Base-by-base conservation (phyloP, 1,139 yeast species). In the Diutina pseudorugosa region DNA sequence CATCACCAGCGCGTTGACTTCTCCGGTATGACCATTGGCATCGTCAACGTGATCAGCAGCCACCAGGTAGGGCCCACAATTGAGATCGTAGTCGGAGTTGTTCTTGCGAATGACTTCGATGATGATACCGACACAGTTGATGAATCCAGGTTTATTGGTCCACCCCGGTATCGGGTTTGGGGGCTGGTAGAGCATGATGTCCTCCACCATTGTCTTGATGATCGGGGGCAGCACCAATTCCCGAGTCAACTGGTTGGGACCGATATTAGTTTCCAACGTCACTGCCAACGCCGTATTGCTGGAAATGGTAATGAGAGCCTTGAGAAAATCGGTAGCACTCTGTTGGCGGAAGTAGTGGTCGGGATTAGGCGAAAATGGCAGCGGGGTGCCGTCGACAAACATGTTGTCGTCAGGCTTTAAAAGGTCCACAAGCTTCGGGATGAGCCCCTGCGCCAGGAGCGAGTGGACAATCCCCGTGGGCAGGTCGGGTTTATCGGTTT, bases 241-340 rank as follows among this genome's bases (percentile, higher is more conserved):
- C 54, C 78, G 61, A 0, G 78, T 74, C 51, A 74, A 63, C 56
- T 69, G 75, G 53, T 72, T 72, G 12, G 59, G 79, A 0, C 78
- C 79, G 53, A 72, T 76, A 67, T 74, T 74, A 1, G 77, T 72
- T 54, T 74, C 79, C 20, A 72, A 60, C 1, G 72, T 75, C 4
- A 73, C 75, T 0, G 79, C 77, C 54, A 73, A 63, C 4, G 77
- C 76, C 3, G 77, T 71, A 57, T 74, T 75, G n/a, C 96, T 96
- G 36, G 96, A 88, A 47, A 94, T 87, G 2, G 97, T 85, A 33
- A 93, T 87, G 62, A 94, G 79, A 0, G 98, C 98, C 64, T 93
- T 94, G 53, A 93, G 70, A 62, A 93, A 93, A 64, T 93, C 99
- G 11, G 97, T 95, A 1, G 96, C 95, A 0, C 98, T 95, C 2